These are phyloP conservation scores for Cryptococcus jaspeensis DNA, from an alignment of 1,284 basidiomycete genomes.

Conservation along the genomic window DNA sequence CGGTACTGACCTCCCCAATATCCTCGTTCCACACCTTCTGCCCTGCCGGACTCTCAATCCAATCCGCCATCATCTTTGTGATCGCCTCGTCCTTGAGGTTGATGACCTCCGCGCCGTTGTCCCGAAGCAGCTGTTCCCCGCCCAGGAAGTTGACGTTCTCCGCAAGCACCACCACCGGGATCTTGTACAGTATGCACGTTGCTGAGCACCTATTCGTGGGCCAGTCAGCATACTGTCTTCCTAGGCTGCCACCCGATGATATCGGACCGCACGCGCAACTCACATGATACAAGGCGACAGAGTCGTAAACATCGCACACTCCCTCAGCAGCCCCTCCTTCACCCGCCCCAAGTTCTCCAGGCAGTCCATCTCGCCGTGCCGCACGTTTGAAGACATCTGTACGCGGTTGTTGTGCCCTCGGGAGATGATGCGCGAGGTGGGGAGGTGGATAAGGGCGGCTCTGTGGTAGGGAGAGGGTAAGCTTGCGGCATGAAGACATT, in stretches of 20 bases:
- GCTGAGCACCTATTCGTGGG: slow-evolving; percentile 23
- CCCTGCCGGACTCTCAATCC: slow-evolving; percentile 30
- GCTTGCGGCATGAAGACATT: neutral
- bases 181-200: slow-evolving; percentile 32
- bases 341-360: slow-evolving; percentile 40
- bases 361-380: slow-evolving; percentile 40
- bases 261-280: neutral
- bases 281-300: slow-evolving; percentile 37
- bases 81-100: slow-evolving; percentile 30
- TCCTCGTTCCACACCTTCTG: slow-evolving; percentile 38
- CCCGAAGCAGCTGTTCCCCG: slow-evolving; percentile 22
- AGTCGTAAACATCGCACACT: slow-evolving; percentile 38
- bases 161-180: slow-evolving; percentile 31
- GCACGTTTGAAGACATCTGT: slow-evolving; percentile 30
- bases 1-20: slow-evolving; percentile 29
- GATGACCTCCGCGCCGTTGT: slow-evolving; percentile 25
- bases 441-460: slow-evolving; percentile 35
- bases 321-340: slow-evolving; percentile 22
- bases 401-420: slow-evolving; percentile 41
- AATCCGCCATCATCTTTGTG: slow-evolving; percentile 33
- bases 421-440: slow-evolving; percentile 31
- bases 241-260: neutral
- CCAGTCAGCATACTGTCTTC: neutral
- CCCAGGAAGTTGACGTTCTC: slow-evolving; percentile 40
- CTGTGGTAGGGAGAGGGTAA: slow-evolving; percentile 7